phyloP scores from a whole-genome alignment of 2,329 filamentous ascomycete genomes.

The Penicillium sp. region DNA sequence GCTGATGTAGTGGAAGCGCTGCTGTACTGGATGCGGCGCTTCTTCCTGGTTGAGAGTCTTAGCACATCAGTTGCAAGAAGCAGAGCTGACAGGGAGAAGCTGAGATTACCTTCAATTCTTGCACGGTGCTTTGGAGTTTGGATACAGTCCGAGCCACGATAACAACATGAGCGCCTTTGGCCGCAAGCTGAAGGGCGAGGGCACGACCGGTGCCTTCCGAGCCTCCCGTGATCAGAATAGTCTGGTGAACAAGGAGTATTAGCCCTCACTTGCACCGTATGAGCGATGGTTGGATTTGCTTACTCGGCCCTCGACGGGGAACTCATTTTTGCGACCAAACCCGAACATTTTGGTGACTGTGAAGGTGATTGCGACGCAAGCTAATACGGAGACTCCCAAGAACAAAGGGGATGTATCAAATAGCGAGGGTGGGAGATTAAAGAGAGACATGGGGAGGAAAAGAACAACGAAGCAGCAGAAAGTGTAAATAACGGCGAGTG shows the following conservation, averaged over 20 bases:
- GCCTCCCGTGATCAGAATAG: conserved; percentile 79
- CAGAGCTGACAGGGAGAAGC: not conserved
- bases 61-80: conserved; percentile 8
- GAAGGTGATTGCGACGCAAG: conserved; percentile 30
- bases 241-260: conserved; percentile 48
- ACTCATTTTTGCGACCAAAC: conserved; percentile 57
- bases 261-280: conserved; percentile 2
- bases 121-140: conserved; percentile 67
- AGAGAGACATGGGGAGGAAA: conserved; percentile 17
- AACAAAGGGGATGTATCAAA: conserved; percentile 22
- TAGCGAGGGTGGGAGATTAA: conserved; percentile 12
- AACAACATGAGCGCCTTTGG: conserved; percentile 79
- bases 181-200: conserved; percentile 65
- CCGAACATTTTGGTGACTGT: conserved; percentile 36
- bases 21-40: conserved; percentile 58
- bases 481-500: not conserved
- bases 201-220: conserved; percentile 88
- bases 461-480: conserved; percentile 6
- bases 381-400: conserved; percentile 28
- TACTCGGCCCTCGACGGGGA: conserved; percentile 81
- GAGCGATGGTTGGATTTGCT: conserved; percentile 16
- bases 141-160: conserved; percentile 71
- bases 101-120: conserved; percentile 54
- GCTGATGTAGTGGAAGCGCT: conserved; percentile 76
- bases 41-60: conserved; percentile 46